These are phyloP conservation scores for Leishmania mexicana DNA, from an alignment of 208 protist species.

Conservation along the genomic window DNA sequence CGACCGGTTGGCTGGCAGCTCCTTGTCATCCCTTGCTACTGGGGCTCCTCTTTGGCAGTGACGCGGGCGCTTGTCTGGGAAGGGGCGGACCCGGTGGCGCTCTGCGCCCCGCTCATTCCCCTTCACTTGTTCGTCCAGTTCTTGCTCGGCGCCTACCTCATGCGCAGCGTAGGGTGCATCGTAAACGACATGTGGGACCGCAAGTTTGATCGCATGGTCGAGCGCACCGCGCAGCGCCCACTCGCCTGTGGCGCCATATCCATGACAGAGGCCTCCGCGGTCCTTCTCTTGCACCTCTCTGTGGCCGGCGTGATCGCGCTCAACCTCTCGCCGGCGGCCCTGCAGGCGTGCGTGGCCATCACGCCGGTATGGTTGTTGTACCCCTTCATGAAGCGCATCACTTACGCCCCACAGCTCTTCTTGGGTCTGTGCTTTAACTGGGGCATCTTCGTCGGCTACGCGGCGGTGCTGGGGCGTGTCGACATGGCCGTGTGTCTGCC, in stretches of 20 bases:
- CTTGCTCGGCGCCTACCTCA: constrained; percentile 68
- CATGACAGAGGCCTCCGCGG: constrained; percentile 52
- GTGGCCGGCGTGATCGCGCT: constrained; percentile 59
- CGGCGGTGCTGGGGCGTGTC: constrained; percentile 75
- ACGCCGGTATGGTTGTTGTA: constrained; percentile 73
- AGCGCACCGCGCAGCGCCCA: constrained; percentile 68
- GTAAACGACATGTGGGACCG: constrained; percentile 89
- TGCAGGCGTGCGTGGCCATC: constrained; percentile 56
- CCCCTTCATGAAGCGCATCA: constrained; percentile 87
- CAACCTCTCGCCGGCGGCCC: constrained; percentile 71
- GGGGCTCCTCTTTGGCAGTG: constrained; percentile 79
- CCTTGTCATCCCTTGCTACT: constrained; percentile 78
- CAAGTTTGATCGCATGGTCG: constrained; percentile 73
- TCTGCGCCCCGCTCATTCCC: constrained; percentile 82
- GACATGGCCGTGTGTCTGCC: constrained; percentile 75
- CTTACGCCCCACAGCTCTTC: constrained; percentile 79
- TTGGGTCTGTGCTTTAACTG: constrained; percentile 81
- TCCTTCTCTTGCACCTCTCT: constrained; percentile 50
- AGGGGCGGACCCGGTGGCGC: constrained; percentile 76
- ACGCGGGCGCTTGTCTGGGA: constrained; percentile 84
- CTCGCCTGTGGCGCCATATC: constrained; percentile 59
- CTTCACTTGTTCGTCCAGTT: constrained; percentile 73
- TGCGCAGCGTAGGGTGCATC: constrained; percentile 84
- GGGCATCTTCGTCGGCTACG: constrained; percentile 91
- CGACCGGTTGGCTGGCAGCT: constrained; percentile 78